Conservation (phyloP, 2,329 filamentous ascomycete genomes). For the Didymella sp. region DNA sequence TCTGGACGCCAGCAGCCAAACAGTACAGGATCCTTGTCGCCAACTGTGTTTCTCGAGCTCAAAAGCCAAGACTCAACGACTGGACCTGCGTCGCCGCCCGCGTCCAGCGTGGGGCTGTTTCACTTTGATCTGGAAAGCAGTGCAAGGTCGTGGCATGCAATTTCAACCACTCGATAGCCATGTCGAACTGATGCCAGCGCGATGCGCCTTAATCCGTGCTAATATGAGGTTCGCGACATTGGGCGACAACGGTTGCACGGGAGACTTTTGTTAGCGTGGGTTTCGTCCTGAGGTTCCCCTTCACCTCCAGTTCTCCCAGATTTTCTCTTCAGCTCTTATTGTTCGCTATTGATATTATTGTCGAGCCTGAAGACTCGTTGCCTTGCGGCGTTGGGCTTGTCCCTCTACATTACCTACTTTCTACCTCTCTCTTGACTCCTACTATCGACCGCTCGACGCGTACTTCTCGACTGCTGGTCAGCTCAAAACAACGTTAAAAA, state of each 20-base stretch:
- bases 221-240: slow-evolving; percentile 42
- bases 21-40: slow-evolving; percentile 15
- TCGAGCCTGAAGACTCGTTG: slow-evolving; percentile 41
- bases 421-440: slow-evolving; percentile 19
- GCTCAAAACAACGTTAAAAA: slow-evolving; percentile 22
- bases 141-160: slow-evolving; percentile 26
- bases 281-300: slow-evolving; percentile 33
- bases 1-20: slow-evolving; percentile 28
- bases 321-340: slow-evolving; percentile 39
- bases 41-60: slow-evolving; percentile 11
- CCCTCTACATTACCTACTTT: slow-evolving; percentile 29
- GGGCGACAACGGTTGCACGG: slow-evolving; percentile 21
- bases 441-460: slow-evolving; percentile 37
- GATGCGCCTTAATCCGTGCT: slow-evolving; percentile 36
- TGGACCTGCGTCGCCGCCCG: slow-evolving; percentile 22
- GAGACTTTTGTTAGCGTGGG: slow-evolving; percentile 20
- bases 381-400: slow-evolving; percentile 42
- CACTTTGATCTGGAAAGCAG: slow-evolving; percentile 21
- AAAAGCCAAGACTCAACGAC: slow-evolving; percentile 22
- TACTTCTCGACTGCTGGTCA: slow-evolving; percentile 43
- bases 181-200: slow-evolving; percentile 35
- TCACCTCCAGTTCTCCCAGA: slow-evolving; percentile 28
- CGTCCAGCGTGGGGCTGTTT: slow-evolving; percentile 37
- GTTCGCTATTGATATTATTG: slow-evolving; percentile 49
- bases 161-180: slow-evolving; percentile 44